Evolutionary conservation across 2,329 filamentous ascomycete species (phyloP), one percentile per base, ranked within the genome.

Genomic region (Aspergillus sp.): DNA sequence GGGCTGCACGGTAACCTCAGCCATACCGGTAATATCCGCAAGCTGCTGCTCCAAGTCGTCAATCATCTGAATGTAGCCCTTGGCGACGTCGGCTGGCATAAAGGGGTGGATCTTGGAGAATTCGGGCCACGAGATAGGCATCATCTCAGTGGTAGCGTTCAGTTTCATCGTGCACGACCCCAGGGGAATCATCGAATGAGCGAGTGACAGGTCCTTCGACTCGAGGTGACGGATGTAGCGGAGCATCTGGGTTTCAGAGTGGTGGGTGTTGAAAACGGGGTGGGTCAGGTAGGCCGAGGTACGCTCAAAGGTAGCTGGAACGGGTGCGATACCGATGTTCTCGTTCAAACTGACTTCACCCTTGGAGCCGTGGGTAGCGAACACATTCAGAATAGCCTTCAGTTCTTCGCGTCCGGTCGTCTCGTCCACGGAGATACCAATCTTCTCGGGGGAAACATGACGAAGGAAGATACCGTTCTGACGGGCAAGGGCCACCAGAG

Each of bases 111-210:
- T 77, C 52, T 85, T 82, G 38, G 86, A 80, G 61, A 90, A 88
- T 44, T 84, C 81, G 1, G 84, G 82, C 71, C 83, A 85, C 1
- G 87, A 87, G 47, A 96, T 79, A 6, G 90, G 86, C 13, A 87
- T 80, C 91, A 97, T 96, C 73, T 96, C 89, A 0, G 88, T 88
- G 3, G 90, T 93, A 38, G 86, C 88, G 67, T 96, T 96, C 46
- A 96, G 82, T 77, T 97, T 97, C 91, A 97, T 97, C 12, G 91
- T 97, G 76, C 91, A 97, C 1, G 91, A 96, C 17, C 91, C 91
- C 1, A 97, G 80, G 2, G 91, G 90, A 52, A 97, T 97, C 91
- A 97, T 97, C 13, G 90, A 96, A 72, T 97, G 91, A 2, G 90
- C 88, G 4, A 96, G 78, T 1, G 91, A 96, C 12, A 97, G 74